These are phyloP conservation scores for Penstemon davidsonii DNA, from an alignment of 257 asterid species.

Conservation along the genomic window DNA sequence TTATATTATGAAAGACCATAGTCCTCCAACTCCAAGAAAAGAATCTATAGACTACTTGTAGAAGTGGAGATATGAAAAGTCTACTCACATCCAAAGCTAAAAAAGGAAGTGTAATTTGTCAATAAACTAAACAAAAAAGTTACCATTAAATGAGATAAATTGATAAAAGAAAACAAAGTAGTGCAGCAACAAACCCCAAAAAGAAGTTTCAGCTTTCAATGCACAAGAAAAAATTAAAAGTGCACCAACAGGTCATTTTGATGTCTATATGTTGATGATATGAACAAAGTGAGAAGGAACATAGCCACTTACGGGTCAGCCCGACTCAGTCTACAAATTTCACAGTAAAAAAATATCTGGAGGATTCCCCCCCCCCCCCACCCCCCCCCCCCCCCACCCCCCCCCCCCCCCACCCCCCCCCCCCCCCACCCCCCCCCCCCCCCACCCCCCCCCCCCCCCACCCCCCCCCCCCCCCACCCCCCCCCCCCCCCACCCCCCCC, in stretches of 20 bases:
- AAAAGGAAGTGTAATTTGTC: neutral
- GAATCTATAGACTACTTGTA: conserved; percentile 6
- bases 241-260: neutral
- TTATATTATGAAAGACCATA: neutral
- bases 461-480: no score
- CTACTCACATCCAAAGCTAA: conserved; percentile 4
- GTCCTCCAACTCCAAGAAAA: neutral
- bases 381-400: no score
- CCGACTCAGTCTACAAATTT: conserved; percentile 77
- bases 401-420: no score
- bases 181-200: conserved; percentile 21
- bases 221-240: conserved; percentile 17
- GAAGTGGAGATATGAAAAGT: conserved; percentile 5
- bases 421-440: no score
- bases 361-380: no score
- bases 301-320: conserved; percentile 94
- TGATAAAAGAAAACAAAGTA: conserved; percentile 6
- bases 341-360: conserved; percentile 92
- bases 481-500: no score
- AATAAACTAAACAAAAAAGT: neutral
- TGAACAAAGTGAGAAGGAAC: conserved; percentile 19
- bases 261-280: conserved; percentile 8
- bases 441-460: no score
- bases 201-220: conserved; percentile 2
- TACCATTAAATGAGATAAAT: conserved; percentile 8